Base-by-base conservation (phyloP, 345 rosid genomes). In the Pseudoturritis turrita region DNA sequence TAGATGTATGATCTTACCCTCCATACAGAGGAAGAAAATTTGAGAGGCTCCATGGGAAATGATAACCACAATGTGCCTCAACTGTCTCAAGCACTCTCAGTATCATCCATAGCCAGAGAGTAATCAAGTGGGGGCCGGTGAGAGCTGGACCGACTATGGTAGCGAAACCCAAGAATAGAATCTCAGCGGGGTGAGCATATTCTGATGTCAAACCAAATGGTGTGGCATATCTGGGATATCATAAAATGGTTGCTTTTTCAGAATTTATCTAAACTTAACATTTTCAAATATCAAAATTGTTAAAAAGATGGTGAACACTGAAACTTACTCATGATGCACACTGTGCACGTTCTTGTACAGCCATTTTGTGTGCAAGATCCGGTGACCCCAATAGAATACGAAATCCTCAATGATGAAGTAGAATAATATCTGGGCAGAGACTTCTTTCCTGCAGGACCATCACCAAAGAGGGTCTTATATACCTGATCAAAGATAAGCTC, bases 171-270 rank as follows among this genome's bases (percentile, higher is more conserved):
- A 95, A 92, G 86, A 95, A 92, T 65, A 95, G 76, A 81, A 95
- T 92, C 81, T 95, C 99, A 75, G 94, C 94, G 26, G 99, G 99
- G 70, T 95, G 99, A 77, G 99, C 99, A 85, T 95, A 95, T 78
- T 95, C 99, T 49, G 99, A 89, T 36, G 99, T 95, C 80, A 92
- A 75, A 64, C 99, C 99, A 80, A 95, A 95, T 62, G 99, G 99
- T 19, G 99, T 92, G 39, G 98, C 99, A 66, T 89, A 95, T 76
- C 99, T 95, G 89, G 29, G 73, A 23, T 37, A 45, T 18, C 65
- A 62, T 45, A 19, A 7, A 45, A 54, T 21, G 46, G 35, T 28
- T 44, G 15, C 53, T 10, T 26, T 35, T 44, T 45, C 10, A 15
- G 45, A 62, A 9, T 1, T 1, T 12, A 31, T 50, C 56, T 7